phyloP scores from a whole-genome alignment of 164 flowering plant genomes.

The Chimonanthus salicifolius region DNA sequence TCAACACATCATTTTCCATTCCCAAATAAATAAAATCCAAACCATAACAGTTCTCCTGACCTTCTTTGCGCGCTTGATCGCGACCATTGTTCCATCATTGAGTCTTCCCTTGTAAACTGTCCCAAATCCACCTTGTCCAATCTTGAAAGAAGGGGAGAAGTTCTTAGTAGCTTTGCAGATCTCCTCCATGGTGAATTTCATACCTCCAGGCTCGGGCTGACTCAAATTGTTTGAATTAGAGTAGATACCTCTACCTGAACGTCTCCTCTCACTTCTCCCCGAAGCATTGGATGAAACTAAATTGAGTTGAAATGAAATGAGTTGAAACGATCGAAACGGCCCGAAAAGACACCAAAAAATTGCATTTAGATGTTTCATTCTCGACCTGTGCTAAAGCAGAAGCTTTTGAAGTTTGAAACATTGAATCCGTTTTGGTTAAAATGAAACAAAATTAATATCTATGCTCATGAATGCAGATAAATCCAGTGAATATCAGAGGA shows the following conservation, averaged over 20 bases:
- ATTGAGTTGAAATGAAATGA: too few relatives aligned
- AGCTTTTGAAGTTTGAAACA: too few relatives aligned
- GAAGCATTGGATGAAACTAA: slow-evolving; percentile 28
- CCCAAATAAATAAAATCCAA: not conserved
- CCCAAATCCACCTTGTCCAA: slow-evolving; percentile 97
- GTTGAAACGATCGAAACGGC: too few relatives aligned
- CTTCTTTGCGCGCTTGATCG: slow-evolving; percentile 93
- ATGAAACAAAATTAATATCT: too few relatives aligned
- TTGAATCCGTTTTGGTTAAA: too few relatives aligned
- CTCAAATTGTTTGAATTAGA: slow-evolving; percentile 32
- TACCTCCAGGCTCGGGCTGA: slow-evolving; percentile 38
- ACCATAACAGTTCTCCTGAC: slow-evolving; percentile 23
- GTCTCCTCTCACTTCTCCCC: slow-evolving; percentile 24
- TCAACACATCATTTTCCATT: not conserved
- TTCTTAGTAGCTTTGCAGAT: slow-evolving; percentile 65
- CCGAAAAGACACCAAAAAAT: too few relatives aligned
- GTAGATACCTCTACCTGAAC: slow-evolving; percentile 32
- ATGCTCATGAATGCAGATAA: too few relatives aligned
- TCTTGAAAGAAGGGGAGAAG: slow-evolving; percentile 66
- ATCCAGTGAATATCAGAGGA: too few relatives aligned
- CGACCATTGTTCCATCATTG: slow-evolving; percentile 67
- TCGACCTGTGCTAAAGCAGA: too few relatives aligned
- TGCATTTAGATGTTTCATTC: too few relatives aligned
- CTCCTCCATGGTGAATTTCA: slow-evolving; percentile 57
- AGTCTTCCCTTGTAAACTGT: slow-evolving; percentile 77